Percentiles rank a stretch among this genome's conserved stretches.
Evolutionary conservation across 2,329 filamentous ascomycete species (phyloP).

Genomic region (Aureobasidium subglaciale): DNA sequence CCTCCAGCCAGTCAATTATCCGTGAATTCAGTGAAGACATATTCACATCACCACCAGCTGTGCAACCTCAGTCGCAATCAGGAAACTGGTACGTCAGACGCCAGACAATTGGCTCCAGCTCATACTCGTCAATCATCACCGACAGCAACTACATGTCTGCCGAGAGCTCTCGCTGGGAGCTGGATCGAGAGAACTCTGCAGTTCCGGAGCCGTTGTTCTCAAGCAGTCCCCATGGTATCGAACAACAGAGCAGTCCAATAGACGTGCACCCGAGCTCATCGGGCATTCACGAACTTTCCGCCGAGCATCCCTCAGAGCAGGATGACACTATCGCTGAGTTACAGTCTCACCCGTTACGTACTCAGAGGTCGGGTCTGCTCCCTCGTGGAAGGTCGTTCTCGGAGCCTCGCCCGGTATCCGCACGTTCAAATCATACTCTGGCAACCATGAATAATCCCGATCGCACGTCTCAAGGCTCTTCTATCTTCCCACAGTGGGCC

Average conservation of each 20-base stretch:
- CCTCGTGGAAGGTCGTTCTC: conserved; percentile 25
- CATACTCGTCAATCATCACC: not conserved
- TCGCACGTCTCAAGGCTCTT: conserved; percentile 23
- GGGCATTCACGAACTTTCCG: not conserved
- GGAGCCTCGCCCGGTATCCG: conserved; percentile 20
- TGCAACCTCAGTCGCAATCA: not conserved
- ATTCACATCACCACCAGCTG: not conserved
- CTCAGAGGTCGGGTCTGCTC: conserved; percentile 29
- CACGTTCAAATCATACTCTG: conserved; percentile 26
- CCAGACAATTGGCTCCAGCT: conserved; percentile 8
- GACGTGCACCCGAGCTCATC: conserved; percentile 4
- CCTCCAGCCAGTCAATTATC: not conserved
- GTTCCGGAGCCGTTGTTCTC: conserved; percentile 29
- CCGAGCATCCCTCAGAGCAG: conserved; percentile 20
- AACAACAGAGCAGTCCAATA: not conserved
- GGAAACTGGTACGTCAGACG: conserved; percentile 11
- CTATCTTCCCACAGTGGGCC: conserved; percentile 31
- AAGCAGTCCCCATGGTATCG: not conserved
- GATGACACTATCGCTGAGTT: conserved; percentile 30
- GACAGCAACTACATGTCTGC: not conserved
- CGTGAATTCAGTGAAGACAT: conserved; percentile 22
- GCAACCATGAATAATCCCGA: conserved; percentile 22
- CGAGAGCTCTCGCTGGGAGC: conserved; percentile 7
- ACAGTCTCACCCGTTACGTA: conserved; percentile 25
- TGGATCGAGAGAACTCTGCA: conserved; percentile 20